Evolutionary conservation across 257 asterid genomes (phyloP), one percentile per base, ranked within the genome.

Genomic region (Nicotiana tabacum): DNA sequence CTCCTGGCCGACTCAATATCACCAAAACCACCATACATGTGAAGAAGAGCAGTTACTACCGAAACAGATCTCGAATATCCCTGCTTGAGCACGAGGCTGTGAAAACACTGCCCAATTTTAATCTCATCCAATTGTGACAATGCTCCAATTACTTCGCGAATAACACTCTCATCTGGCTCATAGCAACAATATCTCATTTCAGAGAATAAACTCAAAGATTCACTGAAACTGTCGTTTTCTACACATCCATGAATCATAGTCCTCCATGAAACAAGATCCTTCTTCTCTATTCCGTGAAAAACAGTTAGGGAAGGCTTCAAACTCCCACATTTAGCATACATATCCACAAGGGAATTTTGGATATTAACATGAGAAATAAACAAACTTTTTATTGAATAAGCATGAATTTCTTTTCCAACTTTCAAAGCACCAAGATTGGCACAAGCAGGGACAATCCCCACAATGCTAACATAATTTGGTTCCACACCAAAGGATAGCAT

Each of bases 261-360:
- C 91, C 94, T 94, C 97, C 96, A 95, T 16, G 98, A 95, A 84
- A 95, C 85, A 78, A 89, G 84, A 89, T 95, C 98, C 85, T 89
- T 91, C 33, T 84, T 74, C 83, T 66, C 90, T 88, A 89, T 92
- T 80, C 85, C 77, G 16, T 72, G 62, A 66, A 91, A 95, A 85
- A 95, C 84, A 74, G 29, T 65, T 64, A 89, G 29, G 3, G 97
- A 92, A 30, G 87, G 81, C 60, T 86, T 86, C 39, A 90, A 87
- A 82, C 80, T 81, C 86, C 90, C 85, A 86, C 94, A 92, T 83
- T 92, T 94, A 84, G 90, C 87, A 82, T 94, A 94, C 96, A 92
- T 92, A 81, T 85, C 89, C 76, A 88, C 76, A 66, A 92, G 88
- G 1, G 97, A 89, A 84, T 94, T 94, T 69, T 82, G 91, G 62